phyloP scores from a whole-genome alignment of 2,329 filamentous ascomycete species.

The Colletotrichum sp. region DNA sequence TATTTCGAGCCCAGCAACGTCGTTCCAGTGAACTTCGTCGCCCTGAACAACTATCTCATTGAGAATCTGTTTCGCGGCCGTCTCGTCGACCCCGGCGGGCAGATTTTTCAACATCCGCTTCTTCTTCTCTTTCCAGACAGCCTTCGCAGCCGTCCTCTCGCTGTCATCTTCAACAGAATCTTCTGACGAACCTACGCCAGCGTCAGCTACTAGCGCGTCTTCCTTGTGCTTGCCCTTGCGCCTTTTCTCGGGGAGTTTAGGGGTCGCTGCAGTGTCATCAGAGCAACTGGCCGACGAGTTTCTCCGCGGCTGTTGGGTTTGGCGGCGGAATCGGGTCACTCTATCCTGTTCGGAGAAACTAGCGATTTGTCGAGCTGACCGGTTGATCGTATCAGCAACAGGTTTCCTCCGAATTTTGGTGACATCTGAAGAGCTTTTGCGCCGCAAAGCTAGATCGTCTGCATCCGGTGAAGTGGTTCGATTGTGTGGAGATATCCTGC shows the following conservation, averaged over 20 bases:
- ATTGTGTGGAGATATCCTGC: not conserved
- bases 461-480: not conserved
- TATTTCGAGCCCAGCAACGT: slow-evolving; percentile 88
- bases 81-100: slow-evolving; percentile 80
- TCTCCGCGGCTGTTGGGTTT: not conserved
- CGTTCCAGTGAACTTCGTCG: slow-evolving; percentile 93
- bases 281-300: slow-evolving; percentile 8
- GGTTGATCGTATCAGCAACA: not conserved
- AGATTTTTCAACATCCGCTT: slow-evolving; percentile 75
- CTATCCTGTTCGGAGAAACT: slow-evolving; percentile 9
- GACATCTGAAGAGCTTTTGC: slow-evolving; percentile 4
- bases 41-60: slow-evolving; percentile 96
- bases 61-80: slow-evolving; percentile 87
- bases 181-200: slow-evolving; percentile 53
- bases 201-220: slow-evolving; percentile 42
- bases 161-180: slow-evolving; percentile 40
- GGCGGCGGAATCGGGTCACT: not conserved
- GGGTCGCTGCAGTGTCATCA: not conserved
- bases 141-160: slow-evolving; percentile 44
- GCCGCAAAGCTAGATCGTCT: not conserved
- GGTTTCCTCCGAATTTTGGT: slow-evolving; percentile 12
- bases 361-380: not conserved
- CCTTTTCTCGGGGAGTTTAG: not conserved
- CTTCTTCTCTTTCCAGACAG: slow-evolving; percentile 67
- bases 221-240: slow-evolving; percentile 34